phyloP scores from a whole-genome alignment of 140 eudicot genomes.

The Bidens hawaiensis region DNA sequence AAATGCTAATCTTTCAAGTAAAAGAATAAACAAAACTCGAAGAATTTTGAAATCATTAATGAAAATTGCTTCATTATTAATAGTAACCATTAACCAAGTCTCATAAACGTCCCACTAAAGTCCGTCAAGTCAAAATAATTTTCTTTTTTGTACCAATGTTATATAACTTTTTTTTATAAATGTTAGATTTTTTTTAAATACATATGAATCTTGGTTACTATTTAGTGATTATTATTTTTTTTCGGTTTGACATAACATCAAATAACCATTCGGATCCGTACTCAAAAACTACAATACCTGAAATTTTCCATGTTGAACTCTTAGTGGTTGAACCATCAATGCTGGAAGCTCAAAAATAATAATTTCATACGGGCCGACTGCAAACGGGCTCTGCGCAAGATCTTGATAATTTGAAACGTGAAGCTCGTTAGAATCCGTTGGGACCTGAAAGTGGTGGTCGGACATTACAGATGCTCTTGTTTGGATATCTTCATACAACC shows the following conservation, averaged over 20 bases:
- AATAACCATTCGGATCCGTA: too few species aligned
- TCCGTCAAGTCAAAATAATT: too few species aligned
- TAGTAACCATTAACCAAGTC: too few species aligned
- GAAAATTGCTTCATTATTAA: too few species aligned
- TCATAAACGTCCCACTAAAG: too few species aligned
- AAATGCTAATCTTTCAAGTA: neutral
- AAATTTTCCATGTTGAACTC: slow-evolving; percentile 69
- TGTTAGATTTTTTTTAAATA: too few species aligned
- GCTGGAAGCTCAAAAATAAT: slow-evolving; percentile 87
- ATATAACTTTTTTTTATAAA: too few species aligned
- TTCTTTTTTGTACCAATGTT: too few species aligned
- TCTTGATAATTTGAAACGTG: slow-evolving; percentile 49
- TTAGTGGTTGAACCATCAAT: slow-evolving; percentile 80
- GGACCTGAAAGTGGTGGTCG: slow-evolving; percentile 41
- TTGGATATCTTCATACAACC: slow-evolving; percentile 49
- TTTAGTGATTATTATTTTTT: neutral
- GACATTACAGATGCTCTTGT: slow-evolving; percentile 42
- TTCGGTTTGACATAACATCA: too few species aligned
- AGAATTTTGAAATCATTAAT: too few species aligned
- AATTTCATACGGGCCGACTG: slow-evolving; percentile 69
- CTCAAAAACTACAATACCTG: slow-evolving; percentile 88
- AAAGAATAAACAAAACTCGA: neutral
- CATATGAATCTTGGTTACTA: too few species aligned
- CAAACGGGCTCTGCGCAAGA: slow-evolving; percentile 41
- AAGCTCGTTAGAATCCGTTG: slow-evolving; percentile 49